phyloP scores from a whole-genome alignment of 352 stramenopile species.

The Phytophthora meadii region DNA sequence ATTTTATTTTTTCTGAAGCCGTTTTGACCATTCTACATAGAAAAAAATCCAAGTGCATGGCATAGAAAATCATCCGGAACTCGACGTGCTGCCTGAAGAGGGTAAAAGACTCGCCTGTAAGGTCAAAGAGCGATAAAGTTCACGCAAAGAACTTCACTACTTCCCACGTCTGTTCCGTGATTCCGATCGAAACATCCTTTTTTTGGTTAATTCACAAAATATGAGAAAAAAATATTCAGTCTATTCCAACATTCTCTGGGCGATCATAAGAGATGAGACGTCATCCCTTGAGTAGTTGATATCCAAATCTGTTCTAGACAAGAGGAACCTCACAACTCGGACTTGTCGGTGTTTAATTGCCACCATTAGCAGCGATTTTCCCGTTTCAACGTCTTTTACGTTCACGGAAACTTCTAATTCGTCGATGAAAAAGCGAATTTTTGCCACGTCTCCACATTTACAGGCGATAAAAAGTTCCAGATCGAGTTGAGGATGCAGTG shows the following conservation, averaged over 20 bases:
- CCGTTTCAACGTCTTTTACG: conserved; percentile 16
- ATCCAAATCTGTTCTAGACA: conserved; percentile 33
- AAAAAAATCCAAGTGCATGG: too few species aligned
- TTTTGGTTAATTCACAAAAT: too few species aligned
- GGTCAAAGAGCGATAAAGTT: too few species aligned
- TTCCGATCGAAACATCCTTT: too few species aligned
- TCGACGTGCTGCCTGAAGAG: too few species aligned
- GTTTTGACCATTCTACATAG: too few species aligned
- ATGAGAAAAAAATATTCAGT: too few species aligned
- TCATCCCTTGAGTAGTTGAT: conserved; percentile 20
- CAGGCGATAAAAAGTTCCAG: conserved; percentile 33
- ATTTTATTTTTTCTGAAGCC: neutral
- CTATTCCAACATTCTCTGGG: neutral
- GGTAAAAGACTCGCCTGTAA: too few species aligned
- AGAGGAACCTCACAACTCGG: conserved; percentile 28
- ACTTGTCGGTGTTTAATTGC: conserved; percentile 31
- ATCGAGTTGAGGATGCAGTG: conserved; percentile 50
- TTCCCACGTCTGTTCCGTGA: too few species aligned
- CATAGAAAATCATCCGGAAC: too few species aligned
- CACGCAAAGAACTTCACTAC: too few species aligned
- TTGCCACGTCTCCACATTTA: conserved; percentile 30
- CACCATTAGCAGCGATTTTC: conserved; percentile 41
- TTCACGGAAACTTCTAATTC: conserved; percentile 52
- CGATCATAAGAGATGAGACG: conserved; percentile 22
- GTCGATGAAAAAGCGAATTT: conserved; percentile 43